Evolutionary conservation across 257 asterid genomes (phyloP), one percentile per base, ranked within the genome.

Genomic region (Solanum phureja): DNA sequence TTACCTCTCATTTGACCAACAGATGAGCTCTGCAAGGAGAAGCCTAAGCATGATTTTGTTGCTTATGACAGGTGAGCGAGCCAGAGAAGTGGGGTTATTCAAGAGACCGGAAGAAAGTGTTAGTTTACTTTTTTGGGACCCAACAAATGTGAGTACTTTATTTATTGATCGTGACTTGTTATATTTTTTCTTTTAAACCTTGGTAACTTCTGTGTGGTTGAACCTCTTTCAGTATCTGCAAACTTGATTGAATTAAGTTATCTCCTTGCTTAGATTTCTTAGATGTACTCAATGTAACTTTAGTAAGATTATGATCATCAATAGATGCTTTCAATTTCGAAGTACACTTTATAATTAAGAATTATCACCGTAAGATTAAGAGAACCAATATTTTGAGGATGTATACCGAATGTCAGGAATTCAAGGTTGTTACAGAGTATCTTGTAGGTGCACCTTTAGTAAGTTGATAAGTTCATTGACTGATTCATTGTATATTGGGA

Each of bases 71-170:
- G 99, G 98, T 96, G 87, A 95, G 96, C 72, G 98, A 94, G 88
- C 96, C 99, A 60, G 94, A 92, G 90, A 93, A 94, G 90, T 96
- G 98, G 98, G 97, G 98, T 72, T 94, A 94, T 90, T 84, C 95
- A 16, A 88, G 91, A 88, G 99, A 94, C 89, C 84, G 87, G 93
- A 96, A 93, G 95, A 96, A 96, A 93, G 93, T 96, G 84, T 91
- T 95, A 5, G 99, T 96, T 73, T 90, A 87, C 90, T 96, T 96
- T 89, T 96, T 94, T 90, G 98, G 99, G 86, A 92, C 95, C 79
- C 95, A 90, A 75, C 98, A 96, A 90, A 94, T 96, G 99, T 96
- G 94, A 92, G 98, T 93, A 72, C 72, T 62, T 35, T 27, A 52
- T 83, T 83, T 82, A 14, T 49, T 82, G 27, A 82, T 52, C 0